Evolutionary conservation across 192 early-diverging fungal genomes (phyloP).

Genomic region (Fimicolochytrium jonesii): DNA sequence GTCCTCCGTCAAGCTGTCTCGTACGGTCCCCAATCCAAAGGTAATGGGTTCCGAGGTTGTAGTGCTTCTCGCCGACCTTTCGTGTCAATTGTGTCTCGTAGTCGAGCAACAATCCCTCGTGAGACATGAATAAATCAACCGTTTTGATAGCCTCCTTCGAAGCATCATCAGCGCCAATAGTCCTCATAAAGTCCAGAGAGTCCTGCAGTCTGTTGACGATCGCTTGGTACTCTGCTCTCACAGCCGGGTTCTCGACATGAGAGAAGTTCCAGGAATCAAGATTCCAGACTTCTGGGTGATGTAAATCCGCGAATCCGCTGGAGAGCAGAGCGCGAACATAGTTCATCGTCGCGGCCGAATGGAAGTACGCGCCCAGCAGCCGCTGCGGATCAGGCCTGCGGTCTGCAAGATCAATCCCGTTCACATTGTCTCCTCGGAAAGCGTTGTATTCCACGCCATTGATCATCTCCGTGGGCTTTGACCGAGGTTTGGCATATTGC

Average conservation of each 20-base stretch:
- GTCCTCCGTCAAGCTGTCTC: constrained; percentile 88
- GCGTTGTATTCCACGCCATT: constrained; percentile 79
- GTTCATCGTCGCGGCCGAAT: constrained; percentile 95
- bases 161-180: constrained; percentile 78
- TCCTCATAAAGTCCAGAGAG: constrained; percentile 90
- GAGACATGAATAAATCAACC: constrained; percentile 88
- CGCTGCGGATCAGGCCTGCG: constrained; percentile 90
- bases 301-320: constrained; percentile 87
- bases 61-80: constrained; percentile 43
- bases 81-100: constrained; percentile 88
- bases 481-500: constrained; percentile 97
- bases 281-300: constrained; percentile 71
- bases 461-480: constrained; percentile 81
- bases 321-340: constrained; percentile 83
- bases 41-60: constrained; percentile 94
- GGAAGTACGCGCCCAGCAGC: constrained; percentile 91
- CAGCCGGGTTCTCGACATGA: constrained; percentile 75
- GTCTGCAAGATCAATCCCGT: constrained; percentile 82
- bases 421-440: constrained; percentile 97
- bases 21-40: constrained; percentile 99
- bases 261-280: constrained; percentile 76
- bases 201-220: constrained; percentile 87
- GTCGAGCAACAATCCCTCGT: constrained; percentile 93
- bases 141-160: constrained; percentile 54
- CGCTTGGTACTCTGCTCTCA: constrained; percentile 81